phyloP scores from a whole-genome alignment of 305 asterid genomes.

The Fraxinus nigra region DNA sequence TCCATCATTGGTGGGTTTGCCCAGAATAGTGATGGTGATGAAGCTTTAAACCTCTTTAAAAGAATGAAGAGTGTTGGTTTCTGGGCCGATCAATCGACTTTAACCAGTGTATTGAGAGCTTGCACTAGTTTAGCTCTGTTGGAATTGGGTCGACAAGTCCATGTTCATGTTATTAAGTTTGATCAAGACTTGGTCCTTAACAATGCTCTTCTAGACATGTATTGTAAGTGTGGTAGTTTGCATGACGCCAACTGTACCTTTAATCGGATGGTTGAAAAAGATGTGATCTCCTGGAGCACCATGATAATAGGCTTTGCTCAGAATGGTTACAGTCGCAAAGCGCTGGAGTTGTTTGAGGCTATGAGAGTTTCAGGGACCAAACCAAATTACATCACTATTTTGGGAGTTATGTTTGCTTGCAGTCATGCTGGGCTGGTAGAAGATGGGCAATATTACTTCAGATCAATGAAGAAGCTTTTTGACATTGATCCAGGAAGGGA shows the following conservation, averaged over 20 bases:
- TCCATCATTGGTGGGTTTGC: slow-evolving; percentile 77
- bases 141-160: slow-evolving; percentile 75
- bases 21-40: slow-evolving; percentile 67
- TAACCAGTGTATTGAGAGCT: slow-evolving; percentile 71
- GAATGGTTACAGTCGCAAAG: slow-evolving; percentile 63
- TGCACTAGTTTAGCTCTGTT: slow-evolving; percentile 69
- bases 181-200: slow-evolving; percentile 57
- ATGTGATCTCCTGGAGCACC: slow-evolving; percentile 90
- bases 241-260: slow-evolving; percentile 55
- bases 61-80: slow-evolving; percentile 66
- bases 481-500: slow-evolving; percentile 74
- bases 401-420: slow-evolving; percentile 80
- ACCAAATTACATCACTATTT: slow-evolving; percentile 60
- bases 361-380: slow-evolving; percentile 49
- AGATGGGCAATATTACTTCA: slow-evolving; percentile 58
- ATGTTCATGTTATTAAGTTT: slow-evolving; percentile 66
- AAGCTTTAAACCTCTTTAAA: slow-evolving; percentile 57
- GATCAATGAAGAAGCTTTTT: slow-evolving; percentile 56
- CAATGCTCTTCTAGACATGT: slow-evolving; percentile 80
- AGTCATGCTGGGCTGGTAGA: slow-evolving; percentile 81
- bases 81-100: slow-evolving; percentile 51
- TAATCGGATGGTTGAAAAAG: slow-evolving; percentile 52
- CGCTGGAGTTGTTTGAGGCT: slow-evolving; percentile 50
- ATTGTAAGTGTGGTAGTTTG: slow-evolving; percentile 73
- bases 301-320: slow-evolving; percentile 82